Percentiles rank a stretch among this genome's conserved stretches.
Conservation (phyloP, 371 early-diverging fungal species). For the Zychaea mexicana region DNA sequence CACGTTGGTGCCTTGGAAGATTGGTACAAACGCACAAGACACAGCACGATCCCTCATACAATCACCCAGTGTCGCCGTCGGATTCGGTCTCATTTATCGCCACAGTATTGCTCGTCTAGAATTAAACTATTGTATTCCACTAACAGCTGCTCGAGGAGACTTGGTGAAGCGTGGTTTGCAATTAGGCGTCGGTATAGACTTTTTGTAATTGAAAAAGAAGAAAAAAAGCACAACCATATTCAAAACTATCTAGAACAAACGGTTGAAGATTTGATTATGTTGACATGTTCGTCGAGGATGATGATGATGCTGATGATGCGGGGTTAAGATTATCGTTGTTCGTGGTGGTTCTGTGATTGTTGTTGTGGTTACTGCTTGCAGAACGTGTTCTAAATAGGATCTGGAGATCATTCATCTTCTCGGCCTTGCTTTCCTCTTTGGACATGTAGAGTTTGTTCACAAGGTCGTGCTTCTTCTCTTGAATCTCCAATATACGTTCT, state of each 20-base stretch:
- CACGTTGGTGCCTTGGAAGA: slow-evolving; percentile 58
- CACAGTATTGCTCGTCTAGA: slow-evolving; percentile 88
- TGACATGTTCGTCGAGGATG: not conserved
- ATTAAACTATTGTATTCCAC: slow-evolving; percentile 87
- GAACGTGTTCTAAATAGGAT: slow-evolving; percentile 33
- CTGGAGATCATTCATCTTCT: slow-evolving; percentile 54
- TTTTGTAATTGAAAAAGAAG: slow-evolving; percentile 55
- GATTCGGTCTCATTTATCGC: slow-evolving; percentile 84
- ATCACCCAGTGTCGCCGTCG: slow-evolving; percentile 70
- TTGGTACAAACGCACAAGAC: slow-evolving; percentile 25
- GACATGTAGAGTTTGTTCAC: slow-evolving; percentile 57
- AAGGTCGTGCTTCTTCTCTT: slow-evolving; percentile 56
- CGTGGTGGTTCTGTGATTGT: not conserved
- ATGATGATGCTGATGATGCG: not conserved
- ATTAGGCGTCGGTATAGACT: slow-evolving; percentile 87
- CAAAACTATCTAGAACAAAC: not conserved
- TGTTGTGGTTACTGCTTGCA: not conserved
- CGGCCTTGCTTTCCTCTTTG: slow-evolving; percentile 43
- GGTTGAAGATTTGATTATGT: not conserved
- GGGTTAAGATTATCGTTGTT: not conserved
- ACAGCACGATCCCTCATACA: slow-evolving; percentile 38
- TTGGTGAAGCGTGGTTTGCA: slow-evolving; percentile 79
- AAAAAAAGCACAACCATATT: not conserved
- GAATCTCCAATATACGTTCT: slow-evolving; percentile 67
- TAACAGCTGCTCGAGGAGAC: slow-evolving; percentile 75